Evolutionary conservation across 208 protist genomes (phyloP), one percentile per base, ranked within the genome.

Genomic region (Trypanosoma congolense): DNA sequence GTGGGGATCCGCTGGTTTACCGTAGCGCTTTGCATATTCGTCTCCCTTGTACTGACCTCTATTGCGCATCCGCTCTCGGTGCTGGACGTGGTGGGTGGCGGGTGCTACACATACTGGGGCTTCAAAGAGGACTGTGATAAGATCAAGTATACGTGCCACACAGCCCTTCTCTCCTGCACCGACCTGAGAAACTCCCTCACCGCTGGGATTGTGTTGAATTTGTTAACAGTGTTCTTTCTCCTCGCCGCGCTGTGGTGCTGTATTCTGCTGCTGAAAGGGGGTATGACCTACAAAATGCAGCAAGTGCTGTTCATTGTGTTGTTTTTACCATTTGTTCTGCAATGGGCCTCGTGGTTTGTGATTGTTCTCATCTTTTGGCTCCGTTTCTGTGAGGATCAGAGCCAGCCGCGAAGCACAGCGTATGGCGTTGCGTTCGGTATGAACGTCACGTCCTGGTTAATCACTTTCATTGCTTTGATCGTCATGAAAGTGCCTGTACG

Each of bases 21-120:
- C 16, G 80, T 80, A 49, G 38, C 79, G 4, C 30, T 40, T 18
- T 8, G 65, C 10, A 61, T 80, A 1, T 50, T 79, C 33, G 19
- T 82, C 3, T 61, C 60, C 18, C 35, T 76, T 19, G 38, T 80
- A 5, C 57, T 90, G 31, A 62, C 64, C 12, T 33, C 82, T 33
- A 61, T 81, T 8, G 70, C 72, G 4, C 66, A 82, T 31, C 71
- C 71, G 12, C 74, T 70, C 19, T 78, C 82, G 4, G 75, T 86
- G 60, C 18, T 89, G 16, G 75, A 83, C 42, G 6, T 70, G 4
- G 24, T 46, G 8, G 36, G 50, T 46, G 58, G 56, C 22, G 43
- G 28, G 8, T 92, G 84, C 61, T 80, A 80, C 56, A 88, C 84
- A 4, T 88, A 77, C 61, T 92, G 80, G 73, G 84, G 84, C 10